A percentile compares a stretch with the other conserved stretches of the same genome.
These are phyloP conservation scores for Aureobasidium namibiae DNA, from an alignment of 2,329 filamentous ascomycete species.

Conservation along the genomic window DNA sequence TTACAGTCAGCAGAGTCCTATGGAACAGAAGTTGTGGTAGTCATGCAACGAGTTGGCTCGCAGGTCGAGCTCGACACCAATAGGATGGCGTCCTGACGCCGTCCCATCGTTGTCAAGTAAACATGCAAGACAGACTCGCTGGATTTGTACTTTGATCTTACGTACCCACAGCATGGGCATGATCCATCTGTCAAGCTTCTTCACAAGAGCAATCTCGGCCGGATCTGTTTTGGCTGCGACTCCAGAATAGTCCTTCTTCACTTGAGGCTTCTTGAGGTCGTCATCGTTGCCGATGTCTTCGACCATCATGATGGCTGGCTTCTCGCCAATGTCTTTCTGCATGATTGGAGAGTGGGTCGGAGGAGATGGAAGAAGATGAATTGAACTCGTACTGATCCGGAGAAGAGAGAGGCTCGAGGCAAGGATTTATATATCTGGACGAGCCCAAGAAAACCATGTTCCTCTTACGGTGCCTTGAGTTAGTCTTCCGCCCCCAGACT, in stretches of 20 bases:
- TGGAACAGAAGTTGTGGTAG: too few relatives aligned
- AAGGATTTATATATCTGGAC: neutral
- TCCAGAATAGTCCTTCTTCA: constrained; percentile 22
- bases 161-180: constrained; percentile 33
- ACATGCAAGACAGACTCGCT: too few relatives aligned
- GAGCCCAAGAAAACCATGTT: neutral
- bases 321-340: neutral
- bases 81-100: too few relatives aligned
- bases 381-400: neutral
- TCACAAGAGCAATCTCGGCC: constrained; percentile 23
- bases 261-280: neutral
- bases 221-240: constrained; percentile 26
- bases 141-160: too few relatives aligned
- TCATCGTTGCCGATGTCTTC: neutral
- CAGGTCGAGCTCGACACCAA: too few relatives aligned
- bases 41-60: too few relatives aligned
- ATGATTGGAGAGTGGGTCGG: neutral
- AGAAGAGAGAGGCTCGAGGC: neutral
- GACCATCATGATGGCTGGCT: constrained; percentile 5
- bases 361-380: neutral
- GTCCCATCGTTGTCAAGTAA: too few relatives aligned
- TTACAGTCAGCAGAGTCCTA: too few relatives aligned
- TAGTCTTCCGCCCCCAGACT: neutral
- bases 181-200: constrained; percentile 24
- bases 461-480: neutral